A percentile compares a stretch with the other conserved stretches of the same genome.
Conservation (phyloP, 1,284 basidiomycete genomes). For the Volvariella surrecta region DNA sequence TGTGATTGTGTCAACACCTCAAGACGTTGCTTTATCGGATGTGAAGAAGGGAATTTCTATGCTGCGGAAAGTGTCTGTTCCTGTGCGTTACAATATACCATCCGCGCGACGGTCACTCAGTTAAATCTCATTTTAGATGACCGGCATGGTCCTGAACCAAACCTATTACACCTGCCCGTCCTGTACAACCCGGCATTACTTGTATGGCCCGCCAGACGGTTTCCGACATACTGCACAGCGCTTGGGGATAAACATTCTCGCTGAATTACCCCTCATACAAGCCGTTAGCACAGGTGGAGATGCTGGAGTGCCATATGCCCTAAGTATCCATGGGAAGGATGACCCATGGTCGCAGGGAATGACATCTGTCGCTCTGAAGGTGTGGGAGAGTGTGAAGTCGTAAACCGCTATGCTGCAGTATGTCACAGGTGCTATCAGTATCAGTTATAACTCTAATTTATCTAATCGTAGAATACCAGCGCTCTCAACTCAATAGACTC, state of each 20-base stretch:
- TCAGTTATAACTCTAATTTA: neutral
- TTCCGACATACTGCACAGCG: slow-evolving; percentile 61
- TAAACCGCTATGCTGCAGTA: neutral
- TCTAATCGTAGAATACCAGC: slow-evolving; percentile 39
- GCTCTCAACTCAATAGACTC: slow-evolving; percentile 42
- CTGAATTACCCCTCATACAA: slow-evolving; percentile 79
- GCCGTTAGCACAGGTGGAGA: slow-evolving; percentile 76
- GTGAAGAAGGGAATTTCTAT: slow-evolving; percentile 91
- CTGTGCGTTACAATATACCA: slow-evolving; percentile 40
- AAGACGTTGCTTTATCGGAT: slow-evolving; percentile 90
- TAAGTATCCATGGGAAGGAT: neutral
- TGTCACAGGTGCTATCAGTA: neutral
- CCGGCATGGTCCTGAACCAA: slow-evolving; percentile 88
- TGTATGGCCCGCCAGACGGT: slow-evolving; percentile 46
- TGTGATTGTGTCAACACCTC: slow-evolving; percentile 92
- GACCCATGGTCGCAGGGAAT: neutral
- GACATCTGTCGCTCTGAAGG: neutral
- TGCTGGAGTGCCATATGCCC: slow-evolving; percentile 51
- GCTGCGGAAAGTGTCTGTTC: slow-evolving; percentile 87
- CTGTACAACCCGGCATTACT: slow-evolving; percentile 63
- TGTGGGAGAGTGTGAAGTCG: neutral
- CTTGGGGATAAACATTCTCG: slow-evolving; percentile 64
- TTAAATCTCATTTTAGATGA: slow-evolving; percentile 48
- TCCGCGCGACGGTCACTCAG: neutral
- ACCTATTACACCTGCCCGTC: slow-evolving; percentile 81